phyloP scores from a whole-genome alignment of 2,329 filamentous ascomycete genomes.

The Emmonsiellopsis sp. region DNA sequence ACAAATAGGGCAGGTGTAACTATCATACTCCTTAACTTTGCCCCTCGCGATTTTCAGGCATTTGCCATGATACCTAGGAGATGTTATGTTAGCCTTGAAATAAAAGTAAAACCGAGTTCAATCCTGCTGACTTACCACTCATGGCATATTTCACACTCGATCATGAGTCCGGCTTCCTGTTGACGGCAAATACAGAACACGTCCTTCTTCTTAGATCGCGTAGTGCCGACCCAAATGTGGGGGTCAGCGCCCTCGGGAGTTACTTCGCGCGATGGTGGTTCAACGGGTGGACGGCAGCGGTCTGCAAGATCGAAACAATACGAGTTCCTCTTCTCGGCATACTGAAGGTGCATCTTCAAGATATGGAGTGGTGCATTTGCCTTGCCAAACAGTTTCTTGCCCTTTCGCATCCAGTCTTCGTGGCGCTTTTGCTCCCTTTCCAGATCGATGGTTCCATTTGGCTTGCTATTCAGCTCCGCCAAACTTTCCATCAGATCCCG shows the following conservation, averaged over 20 bases:
- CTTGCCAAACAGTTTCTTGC: slow-evolving; percentile 96
- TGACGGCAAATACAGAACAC: slow-evolving; percentile 96
- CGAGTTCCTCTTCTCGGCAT: slow-evolving; percentile 79
- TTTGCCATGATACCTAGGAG: slow-evolving; percentile 82
- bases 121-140: slow-evolving; percentile 63
- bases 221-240: slow-evolving; percentile 26
- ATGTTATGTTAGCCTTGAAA: slow-evolving; percentile 2
- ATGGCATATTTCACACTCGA: slow-evolving; percentile 95
- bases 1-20: slow-evolving; percentile 96
- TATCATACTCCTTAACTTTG: slow-evolving; percentile 97
- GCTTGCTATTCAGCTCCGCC: slow-evolving; percentile 85
- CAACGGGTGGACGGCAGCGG: slow-evolving; percentile 79
- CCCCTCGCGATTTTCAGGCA: slow-evolving; percentile 95
- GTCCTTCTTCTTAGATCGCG: slow-evolving; percentile 57
- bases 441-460: slow-evolving; percentile 78
- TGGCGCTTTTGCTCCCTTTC: slow-evolving; percentile 91
- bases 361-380: slow-evolving; percentile 96
- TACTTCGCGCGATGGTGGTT: slow-evolving; percentile 80
- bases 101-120: not conserved
- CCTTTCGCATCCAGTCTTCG: slow-evolving; percentile 98
- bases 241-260: slow-evolving; percentile 50
- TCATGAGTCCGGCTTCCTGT: slow-evolving; percentile 97
- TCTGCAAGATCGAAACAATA: slow-evolving; percentile 89
- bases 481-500: slow-evolving; percentile 79
- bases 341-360: slow-evolving; percentile 85